Evolutionary conservation across 352 stramenopile genomes (phyloP), one percentile per base, ranked within the genome.

Genomic region (Thraustotheca clavata): DNA sequence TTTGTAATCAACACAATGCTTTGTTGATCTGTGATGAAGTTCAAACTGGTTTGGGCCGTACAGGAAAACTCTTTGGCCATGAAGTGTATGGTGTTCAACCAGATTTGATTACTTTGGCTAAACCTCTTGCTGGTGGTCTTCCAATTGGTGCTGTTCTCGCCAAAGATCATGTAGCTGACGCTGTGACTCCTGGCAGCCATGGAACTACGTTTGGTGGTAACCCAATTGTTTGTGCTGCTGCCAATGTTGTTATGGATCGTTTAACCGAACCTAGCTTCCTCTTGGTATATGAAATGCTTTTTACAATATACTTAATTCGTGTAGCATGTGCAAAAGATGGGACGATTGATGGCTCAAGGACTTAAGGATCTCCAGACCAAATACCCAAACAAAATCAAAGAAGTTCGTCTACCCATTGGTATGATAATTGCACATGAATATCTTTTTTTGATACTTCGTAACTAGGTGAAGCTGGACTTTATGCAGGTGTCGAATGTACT

Each of bases 21-120:
- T 67, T 97, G 11, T 69, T 97, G 35, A 96, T 96, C 38, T 78
- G 73, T 49, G 89, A 97, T 61, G 88, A 96, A 74, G 88, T 97
- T 5, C 89, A 97, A 74, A 85, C 85, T 14, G 89, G 89, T 11
- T 89, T 96, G 71, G 88, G 88, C 55, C 91, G 96, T 35, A 98
- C 89, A 33, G 96, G 96, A 59, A 96, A 82, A 65, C 68, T 98
- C 7, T 99, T 97, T 80, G 94, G 89, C 49, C 94, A 98, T 72
- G 76, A 98, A 76, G 80, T 98, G 66, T 85, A 98, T 24, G 86
- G 83, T 62, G 76, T 98, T 31, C 83, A 89, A 33, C 95, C 96
- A 0, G 95, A 99, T 76, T 88, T 98, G 26, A 97, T 99, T 77
- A 98, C 93, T 61, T 91, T 94, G 33, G 96, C 96, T n/a, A 99